phyloP scores from a whole-genome alignment of 2,329 filamentous ascomycete genomes.

The Pseudopyricularia cyperi region DNA sequence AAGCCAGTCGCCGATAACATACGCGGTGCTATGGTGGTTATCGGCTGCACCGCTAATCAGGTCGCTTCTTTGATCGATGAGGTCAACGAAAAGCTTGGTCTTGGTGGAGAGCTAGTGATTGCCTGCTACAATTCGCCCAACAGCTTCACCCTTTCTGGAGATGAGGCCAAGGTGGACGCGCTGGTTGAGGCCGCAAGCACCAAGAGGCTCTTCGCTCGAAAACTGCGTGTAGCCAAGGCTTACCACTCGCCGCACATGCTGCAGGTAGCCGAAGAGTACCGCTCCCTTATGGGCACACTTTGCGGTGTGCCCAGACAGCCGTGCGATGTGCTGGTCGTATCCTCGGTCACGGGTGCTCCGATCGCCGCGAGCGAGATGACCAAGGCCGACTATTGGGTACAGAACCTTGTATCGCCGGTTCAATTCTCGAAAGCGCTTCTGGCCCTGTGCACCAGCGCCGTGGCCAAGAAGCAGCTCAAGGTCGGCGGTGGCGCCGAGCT shows the following conservation, averaged over 20 bases:
- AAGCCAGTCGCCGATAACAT: conserved; percentile 7
- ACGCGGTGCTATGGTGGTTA: conserved; percentile 26
- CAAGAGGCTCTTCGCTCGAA: conserved; percentile 3
- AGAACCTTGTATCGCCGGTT: conserved; percentile 14
- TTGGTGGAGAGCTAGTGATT: not conserved
- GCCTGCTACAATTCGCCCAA: not conserved
- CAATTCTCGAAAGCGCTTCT: conserved; percentile 12
- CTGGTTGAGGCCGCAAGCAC: not conserved
- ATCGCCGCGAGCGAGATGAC: conserved; percentile 7
- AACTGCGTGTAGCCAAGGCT: conserved; percentile 17
- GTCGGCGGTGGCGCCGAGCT: not conserved
- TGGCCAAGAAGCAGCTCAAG: not conserved
- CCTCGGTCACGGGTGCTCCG: conserved; percentile 8
- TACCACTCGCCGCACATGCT: conserved; percentile 20
- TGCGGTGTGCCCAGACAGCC: not conserved
- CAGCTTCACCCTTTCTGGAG: conserved; percentile 31
- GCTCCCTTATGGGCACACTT: not conserved
- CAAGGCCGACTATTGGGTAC: conserved; percentile 11
- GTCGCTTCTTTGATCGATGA: not conserved
- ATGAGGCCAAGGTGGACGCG: conserved; percentile 4
- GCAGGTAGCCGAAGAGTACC: conserved; percentile 9
- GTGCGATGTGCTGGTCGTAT: conserved; percentile 8
- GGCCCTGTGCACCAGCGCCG: conserved; percentile 7
- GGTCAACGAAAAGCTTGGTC: not conserved
- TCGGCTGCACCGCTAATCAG: conserved; percentile 12